Base-by-base conservation (phyloP, 306 rosid species). In the Sicyos edulis region DNA sequence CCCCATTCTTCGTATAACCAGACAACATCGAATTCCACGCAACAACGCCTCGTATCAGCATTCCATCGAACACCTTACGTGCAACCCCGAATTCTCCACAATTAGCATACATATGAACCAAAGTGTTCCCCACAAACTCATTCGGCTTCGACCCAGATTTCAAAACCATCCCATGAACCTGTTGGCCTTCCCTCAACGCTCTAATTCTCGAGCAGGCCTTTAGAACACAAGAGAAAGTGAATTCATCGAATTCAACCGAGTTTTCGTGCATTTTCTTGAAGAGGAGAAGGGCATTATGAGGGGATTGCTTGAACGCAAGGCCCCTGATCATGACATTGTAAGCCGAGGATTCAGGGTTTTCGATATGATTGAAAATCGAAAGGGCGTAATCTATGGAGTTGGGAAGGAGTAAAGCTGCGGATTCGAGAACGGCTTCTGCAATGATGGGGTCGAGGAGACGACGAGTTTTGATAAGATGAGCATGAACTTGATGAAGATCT, bases 401-500 rank as follows among this genome's bases (percentile, higher is more conserved):
- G 60, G 88, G 89, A 29, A 88, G 80, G 45, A 85, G 63, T 29
- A 87, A 52, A 12, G 89, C 86, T 20, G 92, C 83, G 37, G 86
- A 81, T 55, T 88, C 89, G 14, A 88, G 89, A 77, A 85, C 77
- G 78, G 76, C 81, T 68, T 80, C 85, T 40, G 79, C 17, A 72
- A 85, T 11, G 21, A 74, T 10, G 64, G 86, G 88, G 82, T 71
- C 61, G 77, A 66, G 84, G 80, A 86, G 64, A 75, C 82, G 88
- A 55, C 84, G 82, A 64, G 90, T 83, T 79, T 84, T 84, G 81
- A 86, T 71, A 71, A 88, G 90, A 65, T 82, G 85, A 32, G 91
- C 90, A 56, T 88, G 95, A 69, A 88, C 57, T 80, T 88, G 88
- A 68, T 54, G 74, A 60, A 88, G 85, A 59, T 86, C 88, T 78